These are phyloP conservation scores for Scheffersomyces ergatensis DNA, from an alignment of 805 yeast genomes.

Conservation along the genomic window DNA sequence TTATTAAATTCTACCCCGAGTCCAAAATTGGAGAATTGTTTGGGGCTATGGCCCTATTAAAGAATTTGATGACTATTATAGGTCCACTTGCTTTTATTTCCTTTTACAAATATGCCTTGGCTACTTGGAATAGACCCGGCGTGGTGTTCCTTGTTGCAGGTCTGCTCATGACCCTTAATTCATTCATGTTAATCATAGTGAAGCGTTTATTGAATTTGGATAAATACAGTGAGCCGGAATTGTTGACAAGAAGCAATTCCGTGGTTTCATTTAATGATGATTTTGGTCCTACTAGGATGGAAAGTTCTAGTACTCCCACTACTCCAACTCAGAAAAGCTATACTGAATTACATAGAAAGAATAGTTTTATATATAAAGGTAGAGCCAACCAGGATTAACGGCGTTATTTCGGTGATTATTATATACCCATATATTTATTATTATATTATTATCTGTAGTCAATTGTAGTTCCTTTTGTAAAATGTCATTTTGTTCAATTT, in stretches of 20 bases:
- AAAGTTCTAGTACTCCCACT: not conserved
- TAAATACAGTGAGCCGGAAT: conserved; percentile 5
- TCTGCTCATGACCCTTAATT: conserved; percentile 7
- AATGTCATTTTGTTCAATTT: not conserved
- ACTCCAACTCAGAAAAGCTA: conserved; percentile 6
- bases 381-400: conserved; percentile 4
- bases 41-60: conserved; percentile 64
- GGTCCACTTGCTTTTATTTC: conserved; percentile 49
- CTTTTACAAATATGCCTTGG: conserved; percentile 39
- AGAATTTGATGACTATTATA: conserved; percentile 46
- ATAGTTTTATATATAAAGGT: conserved; percentile 13
- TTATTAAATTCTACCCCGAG: conserved; percentile 61
- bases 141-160: conserved; percentile 22
- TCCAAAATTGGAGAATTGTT: conserved; percentile 66
- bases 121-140: conserved; percentile 25
- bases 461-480: too few relatives aligned
- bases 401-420: too few relatives aligned
- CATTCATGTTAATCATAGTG: conserved; percentile 10
- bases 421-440: too few relatives aligned
- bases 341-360: conserved; percentile 15
- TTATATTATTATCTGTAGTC: too few relatives aligned
- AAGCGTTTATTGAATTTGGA: conserved; percentile 16
- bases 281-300: not conserved
- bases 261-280: conserved; percentile 5
- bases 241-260: conserved; percentile 12